phyloP scores from a whole-genome alignment of 2,329 filamentous ascomycete species.

The Trichoderma guizhouense region DNA sequence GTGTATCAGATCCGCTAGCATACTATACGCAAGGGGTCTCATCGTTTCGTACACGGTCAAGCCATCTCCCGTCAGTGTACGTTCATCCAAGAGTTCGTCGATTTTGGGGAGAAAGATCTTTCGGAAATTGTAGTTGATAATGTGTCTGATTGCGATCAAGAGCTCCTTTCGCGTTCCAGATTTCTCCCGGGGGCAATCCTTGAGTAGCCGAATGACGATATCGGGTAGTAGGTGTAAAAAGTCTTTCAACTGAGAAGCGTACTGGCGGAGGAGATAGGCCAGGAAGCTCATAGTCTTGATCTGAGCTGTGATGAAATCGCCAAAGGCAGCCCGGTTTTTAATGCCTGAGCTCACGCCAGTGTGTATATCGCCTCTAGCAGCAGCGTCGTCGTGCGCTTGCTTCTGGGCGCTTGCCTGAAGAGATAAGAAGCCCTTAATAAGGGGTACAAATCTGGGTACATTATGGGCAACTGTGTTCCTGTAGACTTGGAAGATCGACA shows the following conservation, averaged over 20 bases:
- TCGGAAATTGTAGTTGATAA: constrained; percentile 98
- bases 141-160: constrained; percentile 92
- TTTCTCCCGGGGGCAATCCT: constrained; percentile 93
- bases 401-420: constrained; percentile 91
- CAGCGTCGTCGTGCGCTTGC: constrained; percentile 83
- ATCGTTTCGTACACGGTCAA: constrained; percentile 96
- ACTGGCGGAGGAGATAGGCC: constrained; percentile 85
- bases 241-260: constrained; percentile 80
- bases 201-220: constrained; percentile 84
- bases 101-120: constrained; percentile 95
- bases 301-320: constrained; percentile 95
- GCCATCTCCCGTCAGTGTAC: constrained; percentile 91
- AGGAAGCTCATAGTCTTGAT: constrained; percentile 99
- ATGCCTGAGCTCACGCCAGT: constrained; percentile 92
- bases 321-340: constrained; percentile 89
- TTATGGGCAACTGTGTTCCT: constrained; percentile 74
- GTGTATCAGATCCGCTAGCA: constrained; percentile 96
- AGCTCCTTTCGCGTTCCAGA: constrained; percentile 92
- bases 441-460: constrained; percentile 85
- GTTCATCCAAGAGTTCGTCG: constrained; percentile 89
- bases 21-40: constrained; percentile 92
- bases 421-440: constrained; percentile 86
- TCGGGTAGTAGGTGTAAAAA: constrained; percentile 82
- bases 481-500: constrained; percentile 96
- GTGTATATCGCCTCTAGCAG: constrained; percentile 75